Percentiles rank a stretch among this genome's conserved stretches.
phyloP scores from a whole-genome alignment of 2,329 filamentous ascomycete species.

The Samsoniella hepiali region DNA sequence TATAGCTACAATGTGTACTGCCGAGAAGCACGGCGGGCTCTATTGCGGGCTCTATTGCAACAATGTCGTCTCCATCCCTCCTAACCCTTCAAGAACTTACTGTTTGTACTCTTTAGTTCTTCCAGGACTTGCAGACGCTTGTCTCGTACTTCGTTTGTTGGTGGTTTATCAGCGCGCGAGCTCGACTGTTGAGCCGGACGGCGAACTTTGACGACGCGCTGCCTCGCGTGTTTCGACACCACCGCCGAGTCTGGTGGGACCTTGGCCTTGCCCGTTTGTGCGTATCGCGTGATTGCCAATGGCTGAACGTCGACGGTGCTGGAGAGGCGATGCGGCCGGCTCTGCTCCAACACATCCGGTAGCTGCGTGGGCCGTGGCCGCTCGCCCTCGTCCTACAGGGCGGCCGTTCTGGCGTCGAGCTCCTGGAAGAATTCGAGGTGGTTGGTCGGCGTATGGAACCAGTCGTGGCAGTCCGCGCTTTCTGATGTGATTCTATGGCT shows the following conservation, averaged over 20 bases:
- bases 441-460: slow-evolving; percentile 33
- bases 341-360: slow-evolving; percentile 25
- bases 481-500: slow-evolving; percentile 28
- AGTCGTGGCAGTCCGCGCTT: slow-evolving; percentile 32
- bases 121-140: slow-evolving; percentile 28
- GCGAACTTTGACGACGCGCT: slow-evolving; percentile 5
- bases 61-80: neutral
- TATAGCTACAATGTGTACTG: neutral
- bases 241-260: neutral
- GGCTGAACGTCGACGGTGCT: neutral
- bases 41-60: neutral
- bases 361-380: slow-evolving; percentile 35
- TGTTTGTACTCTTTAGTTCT: slow-evolving; percentile 28
- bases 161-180: neutral
- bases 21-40: neutral
- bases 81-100: slow-evolving; percentile 26
- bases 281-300: neutral
- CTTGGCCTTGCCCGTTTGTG: neutral
- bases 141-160: neutral
- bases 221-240: neutral
- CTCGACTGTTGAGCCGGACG: neutral
- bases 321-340: neutral
- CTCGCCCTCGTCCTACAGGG: slow-evolving; percentile 28
- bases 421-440: slow-evolving; percentile 32
- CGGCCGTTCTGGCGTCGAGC: slow-evolving; percentile 30